Evolutionary conservation across 2,329 filamentous ascomycete genomes (phyloP), one percentile per base, ranked within the genome.

Genomic region (Stachybotrys chlorohalonatus): DNA sequence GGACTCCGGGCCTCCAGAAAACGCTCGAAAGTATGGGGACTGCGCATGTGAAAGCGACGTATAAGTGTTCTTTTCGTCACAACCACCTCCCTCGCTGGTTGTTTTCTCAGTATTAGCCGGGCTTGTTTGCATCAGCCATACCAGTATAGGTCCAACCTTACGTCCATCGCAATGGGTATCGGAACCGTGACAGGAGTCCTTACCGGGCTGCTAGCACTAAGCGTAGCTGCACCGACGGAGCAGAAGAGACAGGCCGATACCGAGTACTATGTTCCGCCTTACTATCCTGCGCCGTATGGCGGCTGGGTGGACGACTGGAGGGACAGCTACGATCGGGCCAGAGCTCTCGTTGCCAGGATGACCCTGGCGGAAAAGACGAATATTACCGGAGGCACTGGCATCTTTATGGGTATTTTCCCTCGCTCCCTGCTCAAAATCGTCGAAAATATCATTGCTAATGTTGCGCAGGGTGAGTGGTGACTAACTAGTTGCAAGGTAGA

Each of bases 341-440:
- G 83, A 55, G 69, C 74, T 4, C 68, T 92, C 13, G 88, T 93
- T 15, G 80, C 82, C 53, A 80, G 83, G 51, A 89, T 93, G 87
- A 92, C 87, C 0, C 70, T 93, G 54, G 87, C 87, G 2, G 89
- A 92, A 67, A 93, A 92, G 72, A 85, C 86, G 4, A 92, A 91
- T 64, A 77, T 91, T 52, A 90, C 87, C 0, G 81, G 81, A 1
- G 88, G 88, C 4, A 85, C 80, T 1, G 87, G 87, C 1, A 78
- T 85, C 47, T 86, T 77, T 59, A 91, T 90, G 87, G 87, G 80
- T 74, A 64, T 59, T 64, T 61, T 15, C 54, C 24, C 24, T 24
- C 36, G 36, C 36, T 42, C 36, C 8, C 36, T 13, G 36, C 36
- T 15, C 11, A 8, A 7, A 7, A 15, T 11, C 15, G 31, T 31